Conservation (phyloP, 139 green algal genomes). For the Chlamydomonas schloesseri region DNA sequence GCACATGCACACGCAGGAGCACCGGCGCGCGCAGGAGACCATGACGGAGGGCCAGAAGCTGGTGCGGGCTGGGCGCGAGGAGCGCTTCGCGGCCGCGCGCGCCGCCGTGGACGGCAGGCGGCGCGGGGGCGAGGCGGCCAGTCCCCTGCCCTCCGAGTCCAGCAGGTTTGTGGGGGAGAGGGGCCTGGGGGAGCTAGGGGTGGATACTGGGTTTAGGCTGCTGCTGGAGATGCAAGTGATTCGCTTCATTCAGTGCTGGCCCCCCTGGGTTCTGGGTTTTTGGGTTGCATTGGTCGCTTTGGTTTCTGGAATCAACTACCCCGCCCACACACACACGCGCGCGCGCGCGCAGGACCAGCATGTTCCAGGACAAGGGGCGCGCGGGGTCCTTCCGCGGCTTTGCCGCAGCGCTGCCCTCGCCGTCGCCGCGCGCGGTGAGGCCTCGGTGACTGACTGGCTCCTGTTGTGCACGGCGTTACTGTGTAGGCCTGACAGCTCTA, state of each 20-base stretch:
- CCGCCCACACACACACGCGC: no score
- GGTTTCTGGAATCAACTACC: no score
- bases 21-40: background rate
- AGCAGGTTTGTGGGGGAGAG: background rate
- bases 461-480: no score
- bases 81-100: conserved; percentile 27
- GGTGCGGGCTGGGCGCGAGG: conserved; percentile 28
- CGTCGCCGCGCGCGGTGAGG: no score
- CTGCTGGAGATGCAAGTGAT: no score
- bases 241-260: no score
- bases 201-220: no score
- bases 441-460: no score
- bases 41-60: conserved; percentile 37
- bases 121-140: background rate
- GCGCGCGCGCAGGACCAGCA: background rate
- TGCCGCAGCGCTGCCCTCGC: no score
- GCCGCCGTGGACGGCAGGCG: conserved; percentile 26
- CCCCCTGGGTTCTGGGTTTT: no score
- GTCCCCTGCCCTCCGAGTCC: conserved; percentile 21
- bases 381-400: background rate
- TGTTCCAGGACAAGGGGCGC: background rate
- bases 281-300: no score
- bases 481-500: background rate
- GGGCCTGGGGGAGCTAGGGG: background rate
- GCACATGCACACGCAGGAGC: background rate